Base-by-base conservation (phyloP, 2,329 filamentous ascomycete species). In the Trichothecium roseum region DNA sequence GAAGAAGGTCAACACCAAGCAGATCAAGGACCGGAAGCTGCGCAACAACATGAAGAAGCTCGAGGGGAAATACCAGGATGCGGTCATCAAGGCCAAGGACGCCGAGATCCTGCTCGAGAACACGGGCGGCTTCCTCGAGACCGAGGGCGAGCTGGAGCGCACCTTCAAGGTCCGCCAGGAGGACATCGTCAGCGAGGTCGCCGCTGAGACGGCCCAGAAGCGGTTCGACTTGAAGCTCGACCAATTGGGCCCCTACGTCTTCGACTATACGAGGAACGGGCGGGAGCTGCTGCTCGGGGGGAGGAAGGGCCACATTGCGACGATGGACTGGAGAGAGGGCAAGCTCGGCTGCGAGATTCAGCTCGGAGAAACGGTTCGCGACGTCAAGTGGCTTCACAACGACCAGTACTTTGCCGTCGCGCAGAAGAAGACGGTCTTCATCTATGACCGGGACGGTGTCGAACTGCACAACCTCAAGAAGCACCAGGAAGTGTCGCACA, bases 371-470 rank as follows among this genome's bases (percentile, higher is more conserved):
- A 96, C 87, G 1, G 72, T 96, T 10, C 72, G 89, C 35, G 89
- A 95, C 60, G 81, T 82, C 18, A 81, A 80, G 53, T 98, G 87
- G 84, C 69, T 96, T 49, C 87, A 95, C 62, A 94, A 94, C 56
- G 88, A 91, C 56, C 86, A 94, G 47, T 83, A 78, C 60, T 95
- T 96, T 60, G 89, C 89, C 1, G 86, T 94, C 10, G 87, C 91
- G 30, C 89, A 98, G 62, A 95, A 94, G 68, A 91, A 89, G 61
- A 82, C 91, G 47, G 84, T 91, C 44, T 98, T 94, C 63, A 95
- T 98, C 45, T 98, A 98, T 64, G 91, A 95, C 51, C 71, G 78
- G 38, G 75, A 84, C 38, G 91, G 91, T 35, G 84, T 95, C 15
- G 91, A 98, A 62, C 64, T 98, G 37, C 91, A 98, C 57, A 88